Evolutionary conservation across 495 filamentous ascomycete species (phyloP).

Genomic region (Penicillium canescens): DNA sequence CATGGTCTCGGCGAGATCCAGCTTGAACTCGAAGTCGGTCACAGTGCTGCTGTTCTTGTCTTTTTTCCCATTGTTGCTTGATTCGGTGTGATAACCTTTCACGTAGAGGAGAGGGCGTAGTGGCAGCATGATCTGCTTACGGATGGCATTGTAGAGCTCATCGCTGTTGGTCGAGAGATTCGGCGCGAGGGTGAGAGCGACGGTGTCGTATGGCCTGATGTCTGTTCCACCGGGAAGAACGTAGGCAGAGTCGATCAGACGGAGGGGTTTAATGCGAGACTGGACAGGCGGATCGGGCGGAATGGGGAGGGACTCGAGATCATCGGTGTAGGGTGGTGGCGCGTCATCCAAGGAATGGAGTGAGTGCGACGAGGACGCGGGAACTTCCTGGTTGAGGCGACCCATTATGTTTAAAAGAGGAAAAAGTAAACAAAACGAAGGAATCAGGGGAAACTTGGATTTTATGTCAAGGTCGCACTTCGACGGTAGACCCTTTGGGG

Average conservation of each 20-base stretch:
- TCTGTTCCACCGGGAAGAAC: constrained; percentile 13
- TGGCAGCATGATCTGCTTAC: constrained; percentile 34
- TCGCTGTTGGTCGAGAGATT: constrained; percentile 21
- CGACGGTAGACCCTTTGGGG: no score
- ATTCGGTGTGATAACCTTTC: constrained; percentile 35
- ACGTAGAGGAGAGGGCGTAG: constrained; percentile 37
- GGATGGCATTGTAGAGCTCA: constrained; percentile 27
- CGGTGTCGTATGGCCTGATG: constrained; percentile 11
- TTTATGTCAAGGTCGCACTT: no score
- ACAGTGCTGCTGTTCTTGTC: constrained; percentile 27
- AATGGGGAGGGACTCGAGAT: constrained; percentile 10
- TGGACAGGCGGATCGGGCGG: background rate
- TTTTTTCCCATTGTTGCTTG: constrained; percentile 25
- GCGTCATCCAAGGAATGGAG: constrained; percentile 23
- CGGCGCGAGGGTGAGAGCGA: constrained; percentile 28
- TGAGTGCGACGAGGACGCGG: constrained; percentile 21
- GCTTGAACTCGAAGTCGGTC: constrained; percentile 40
- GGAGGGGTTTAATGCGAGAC: constrained; percentile 8
- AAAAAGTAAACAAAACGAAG: background rate
- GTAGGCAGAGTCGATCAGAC: constrained; percentile 23
- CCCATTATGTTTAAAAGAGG: constrained; percentile 7
- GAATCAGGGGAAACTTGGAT: no score
- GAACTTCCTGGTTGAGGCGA: constrained; percentile 14
- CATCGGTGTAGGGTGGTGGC: constrained; percentile 28
- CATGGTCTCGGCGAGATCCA: constrained; percentile 38